Evolutionary conservation across 495 filamentous ascomycete genomes (phyloP), one percentile per base, ranked within the genome.

Genomic region (Aspergillus mulundensis): DNA sequence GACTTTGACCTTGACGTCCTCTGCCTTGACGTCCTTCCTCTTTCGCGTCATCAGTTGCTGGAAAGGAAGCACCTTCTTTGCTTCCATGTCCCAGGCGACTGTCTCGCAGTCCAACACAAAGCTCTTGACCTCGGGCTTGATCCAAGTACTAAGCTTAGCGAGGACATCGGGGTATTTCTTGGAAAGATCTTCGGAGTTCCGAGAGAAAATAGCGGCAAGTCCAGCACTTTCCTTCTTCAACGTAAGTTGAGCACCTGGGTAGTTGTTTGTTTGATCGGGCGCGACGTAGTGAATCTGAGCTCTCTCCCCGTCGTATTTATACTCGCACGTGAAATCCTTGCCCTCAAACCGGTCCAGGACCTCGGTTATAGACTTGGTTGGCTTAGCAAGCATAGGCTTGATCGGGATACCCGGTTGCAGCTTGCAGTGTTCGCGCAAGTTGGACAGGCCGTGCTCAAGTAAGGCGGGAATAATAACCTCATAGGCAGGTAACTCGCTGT

Each of bases 91-190:
- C 95, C 95, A 98, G 3, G 88, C 94, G n/a, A 97, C 95, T 0
- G 92, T 95, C 74, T 98, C 94, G 72, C 95, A 97, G 67, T 98
- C 94, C 7, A 98, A 75, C 4, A 98, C 95, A 64, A 98, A 98
- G 61, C 90, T 95, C 70, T 89, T 87, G 16, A 94, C 94, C 20
- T 84, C 91, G 0, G 82, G 71, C 64, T 95, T 96, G 57, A 98
- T 84, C 94, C 94, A 98, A 2, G 79, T 84, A 34, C 87, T 75
- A 6, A 98, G 82, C 66, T 92, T 96, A 7, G 78, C 87, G 14
- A 98, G 79, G 36, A 98, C 88, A 74, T 98, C 94, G 0, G 94
- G 94, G 64, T 98, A 98, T 60, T 98, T 98, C 73, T 95, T 95
- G 5, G 89, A 95, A 30, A 98, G 66, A 64, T 98, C 93, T 67